A percentile compares a stretch with the other conserved stretches of the same genome.
Conservation (phyloP, 108 stramenopile genomes). For the Cyclotella baltica region DNA sequence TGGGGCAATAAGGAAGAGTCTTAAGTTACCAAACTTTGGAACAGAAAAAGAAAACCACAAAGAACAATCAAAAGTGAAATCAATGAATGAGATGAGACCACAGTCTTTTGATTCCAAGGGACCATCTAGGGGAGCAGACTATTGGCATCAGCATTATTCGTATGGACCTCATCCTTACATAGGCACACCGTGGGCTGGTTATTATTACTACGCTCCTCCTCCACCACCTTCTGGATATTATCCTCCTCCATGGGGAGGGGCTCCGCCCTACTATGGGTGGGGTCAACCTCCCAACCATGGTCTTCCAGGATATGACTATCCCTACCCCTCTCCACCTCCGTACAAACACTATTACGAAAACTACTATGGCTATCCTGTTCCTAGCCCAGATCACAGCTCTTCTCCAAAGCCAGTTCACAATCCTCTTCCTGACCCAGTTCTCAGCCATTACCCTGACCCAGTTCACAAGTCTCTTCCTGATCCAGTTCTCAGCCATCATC, state of each 20-base stretch:
- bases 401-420: too few species aligned
- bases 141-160: not conserved
- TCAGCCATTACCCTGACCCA: too few species aligned
- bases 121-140: not conserved
- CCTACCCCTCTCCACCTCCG: slow-evolving; percentile 11
- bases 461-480: too few species aligned
- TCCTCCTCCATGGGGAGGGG: not conserved
- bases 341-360: slow-evolving; percentile 13
- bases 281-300: not conserved
- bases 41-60: too few species aligned
- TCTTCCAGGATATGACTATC: not conserved
- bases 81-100: slow-evolving; percentile 8
- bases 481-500: too few species aligned
- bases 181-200: too few species aligned
- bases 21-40: slow-evolving; percentile 20
- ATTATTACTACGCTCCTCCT: too few species aligned
- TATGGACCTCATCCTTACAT: not conserved
- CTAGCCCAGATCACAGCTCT: too few species aligned
- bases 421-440: too few species aligned
- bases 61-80: too few species aligned
- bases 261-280: not conserved
- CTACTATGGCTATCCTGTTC: not conserved
- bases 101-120: slow-evolving; percentile 16
- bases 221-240: not conserved
- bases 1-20: not conserved